Base-by-base conservation (phyloP, 768 basidiomycete genomes). In the Phanerochaete sordida region DNA sequence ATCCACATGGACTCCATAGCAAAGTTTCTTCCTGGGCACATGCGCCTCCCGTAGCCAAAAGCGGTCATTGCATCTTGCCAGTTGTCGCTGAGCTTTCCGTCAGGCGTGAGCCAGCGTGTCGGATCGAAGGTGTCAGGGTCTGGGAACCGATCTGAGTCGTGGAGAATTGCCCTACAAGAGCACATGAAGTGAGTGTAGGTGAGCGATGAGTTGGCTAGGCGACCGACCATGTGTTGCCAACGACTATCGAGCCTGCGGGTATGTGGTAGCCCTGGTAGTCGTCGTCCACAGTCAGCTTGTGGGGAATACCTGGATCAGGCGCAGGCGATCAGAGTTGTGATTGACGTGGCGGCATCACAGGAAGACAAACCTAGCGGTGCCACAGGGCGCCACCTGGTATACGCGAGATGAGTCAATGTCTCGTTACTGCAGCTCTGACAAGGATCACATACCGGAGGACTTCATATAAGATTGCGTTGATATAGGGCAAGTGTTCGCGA, bases 211-310 rank as follows among this genome's bases (percentile, higher is more conserved):
- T n/a, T n/a, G n/a, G n/a, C n/a, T n/a, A n/a, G n/a, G n/a, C n/a
- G n/a, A n/a, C n/a, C n/a, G n/a, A 68, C 72, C 69, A 74, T 28
- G 69, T 65, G 45, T 74, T 74, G 23, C 64, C 62, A 13, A 74
- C 65, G 1, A 80, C 53, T 45, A 16, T 73, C 6, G 72, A 56
- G 2, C 67, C 73, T 54, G 71, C 67, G 1, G 74, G 74, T 30
- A 75, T 72, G 31, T 49, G 66, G 59, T 71, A 70, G 2, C 72
- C 74, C 30, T 66, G n/a, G 53, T 72, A 72, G 3, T 65, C 59
- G 58, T 73, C 73, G 52, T 75, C 74, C 48, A 64, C 64, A 3
- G 57, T 56, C 7, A 65, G 59, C 6, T 62, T 60, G 46, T 74
- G 73, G 12, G 71, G 65, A n/a, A 74, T 58, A 27, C 56, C 71